Base-by-base conservation (phyloP, 1,139 yeast species). In the Blastobotrys niveus region DNA sequence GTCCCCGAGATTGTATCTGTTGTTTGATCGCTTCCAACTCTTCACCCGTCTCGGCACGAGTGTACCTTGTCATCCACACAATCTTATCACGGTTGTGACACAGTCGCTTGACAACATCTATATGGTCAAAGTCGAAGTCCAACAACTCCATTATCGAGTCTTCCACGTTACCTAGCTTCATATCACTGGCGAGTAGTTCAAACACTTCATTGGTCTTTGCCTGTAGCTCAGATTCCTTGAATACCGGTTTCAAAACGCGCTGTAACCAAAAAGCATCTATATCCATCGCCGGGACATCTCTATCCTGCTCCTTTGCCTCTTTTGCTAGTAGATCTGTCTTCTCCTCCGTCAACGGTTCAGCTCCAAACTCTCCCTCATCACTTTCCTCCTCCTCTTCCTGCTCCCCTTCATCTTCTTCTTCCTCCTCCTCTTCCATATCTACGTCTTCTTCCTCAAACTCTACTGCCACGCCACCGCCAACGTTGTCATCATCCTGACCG, bases 211-310 rank as follows among this genome's bases (percentile, higher is more conserved):
- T 43, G 0, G 73, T 49, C 21, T 63, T 54, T 5, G 58, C 60
- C 35, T 68, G 73, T 6, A n/a, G 21, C 5, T 64, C 52, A 34
- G 69, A 61, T 39, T 74, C 79, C 0, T 63, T 47, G n/a, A 62
- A 60, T 2, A 60, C 51, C 1, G 61, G 43, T 1, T 74, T 60
- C 2, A 77, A 46, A 38, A 67, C 65, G 34, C 73, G 65, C 40
- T 73, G 73, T 1, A 80, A 59, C 75, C 79, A 80, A 45, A 65
- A 68, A 3, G 74, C 70, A 49, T 77, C 81, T 14, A 80, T 67
- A 14, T 63, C 68, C 25, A 55, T 56, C 2, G 67, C 68, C 17
- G 61, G 53, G 24, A 55, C 46, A 14, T 57, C 64, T 5, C 54
- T 60, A 6, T 56, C 58, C 2, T 60, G 64, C 2, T 64, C 67